These are phyloP conservation scores for Kodamaea hsintzibuensis DNA, from an alignment of 805 yeast species.

Conservation along the genomic window DNA sequence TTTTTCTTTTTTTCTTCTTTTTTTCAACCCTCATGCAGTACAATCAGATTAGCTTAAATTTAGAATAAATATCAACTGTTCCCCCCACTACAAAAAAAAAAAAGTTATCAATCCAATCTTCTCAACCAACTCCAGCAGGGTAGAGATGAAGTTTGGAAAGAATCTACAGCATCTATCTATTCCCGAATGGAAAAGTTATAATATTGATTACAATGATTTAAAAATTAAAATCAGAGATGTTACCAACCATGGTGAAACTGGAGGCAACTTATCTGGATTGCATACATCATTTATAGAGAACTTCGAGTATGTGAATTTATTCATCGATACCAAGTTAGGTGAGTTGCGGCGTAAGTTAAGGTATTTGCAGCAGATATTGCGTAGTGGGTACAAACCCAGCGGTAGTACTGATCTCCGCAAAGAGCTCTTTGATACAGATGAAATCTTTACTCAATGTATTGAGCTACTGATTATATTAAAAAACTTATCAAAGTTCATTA, in stretches of 20 bases:
- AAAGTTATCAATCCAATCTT: not conserved
- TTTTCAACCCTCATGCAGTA: not conserved
- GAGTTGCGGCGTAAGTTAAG: slow-evolving; percentile 57
- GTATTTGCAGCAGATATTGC: slow-evolving; percentile 14
- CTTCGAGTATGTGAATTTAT: slow-evolving; percentile 60
- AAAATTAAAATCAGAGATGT: slow-evolving; percentile 63
- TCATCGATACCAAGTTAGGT: slow-evolving; percentile 65
- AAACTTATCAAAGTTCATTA: slow-evolving; percentile 66
- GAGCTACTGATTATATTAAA: slow-evolving; percentile 51
- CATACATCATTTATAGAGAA: slow-evolving; percentile 50
- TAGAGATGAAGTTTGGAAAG: slow-evolving; percentile 84
- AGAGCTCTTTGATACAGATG: slow-evolving; percentile 23
- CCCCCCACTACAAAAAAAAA: not conserved
- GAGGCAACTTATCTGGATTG: slow-evolving; percentile 32
- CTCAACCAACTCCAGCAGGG: not conserved
- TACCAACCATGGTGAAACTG: slow-evolving; percentile 32
- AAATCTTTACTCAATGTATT: slow-evolving; percentile 38
- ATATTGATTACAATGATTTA: slow-evolving; percentile 78
- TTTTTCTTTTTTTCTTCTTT: not conserved
- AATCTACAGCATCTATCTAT: slow-evolving; percentile 74
- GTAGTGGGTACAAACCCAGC: not conserved
- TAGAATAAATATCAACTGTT: not conserved
- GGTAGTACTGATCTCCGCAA: slow-evolving; percentile 5
- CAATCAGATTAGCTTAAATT: not conserved
- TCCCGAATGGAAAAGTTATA: slow-evolving; percentile 85